phyloP scores from a whole-genome alignment of 306 rosid genomes.

The Lathyrus tuberosus region DNA sequence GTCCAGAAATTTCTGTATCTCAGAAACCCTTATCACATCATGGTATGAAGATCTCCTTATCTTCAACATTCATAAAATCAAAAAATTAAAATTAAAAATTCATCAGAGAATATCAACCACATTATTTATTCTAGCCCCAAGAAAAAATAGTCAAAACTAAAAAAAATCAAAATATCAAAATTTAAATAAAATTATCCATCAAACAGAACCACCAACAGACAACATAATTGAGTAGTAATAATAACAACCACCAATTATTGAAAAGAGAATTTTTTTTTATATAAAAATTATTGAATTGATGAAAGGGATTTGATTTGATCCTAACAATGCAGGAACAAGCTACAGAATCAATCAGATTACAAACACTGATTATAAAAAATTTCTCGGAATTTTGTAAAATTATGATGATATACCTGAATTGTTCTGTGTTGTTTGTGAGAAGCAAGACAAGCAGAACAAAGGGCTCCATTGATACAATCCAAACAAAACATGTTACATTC shows the following conservation, averaged over 20 bases:
- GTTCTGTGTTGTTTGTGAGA: constrained; percentile 67
- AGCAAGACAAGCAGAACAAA: constrained; percentile 63
- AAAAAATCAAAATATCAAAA: neutral
- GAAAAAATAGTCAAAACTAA: too few relatives aligned
- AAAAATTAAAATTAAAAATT: neutral
- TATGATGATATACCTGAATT: constrained; percentile 53
- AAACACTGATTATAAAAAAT: constrained; percentile 16
- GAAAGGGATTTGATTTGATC: constrained; percentile 34
- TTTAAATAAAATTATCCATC: constrained; percentile 10
- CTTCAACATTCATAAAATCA: constrained; percentile 38
- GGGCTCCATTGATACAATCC: constrained; percentile 72
- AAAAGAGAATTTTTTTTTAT: neutral
- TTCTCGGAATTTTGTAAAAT: constrained; percentile 16
- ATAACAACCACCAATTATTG: constrained; percentile 7
- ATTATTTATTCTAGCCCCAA: constrained; percentile 12
- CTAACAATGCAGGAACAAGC: constrained; percentile 37
- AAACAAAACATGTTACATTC: constrained; percentile 81
- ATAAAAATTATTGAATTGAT: neutral
- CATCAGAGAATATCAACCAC: constrained; percentile 43
- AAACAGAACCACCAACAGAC: constrained; percentile 32
- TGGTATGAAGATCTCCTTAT: constrained; percentile 82
- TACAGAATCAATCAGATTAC: constrained; percentile 32
- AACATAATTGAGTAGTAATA: constrained; percentile 26
- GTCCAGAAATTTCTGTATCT: constrained; percentile 76
- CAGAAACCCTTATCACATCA: constrained; percentile 80